Evolutionary conservation across 2,329 filamentous ascomycete genomes (phyloP), one percentile per base, ranked within the genome.

Genomic region (Botryosphaeria dothidea): DNA sequence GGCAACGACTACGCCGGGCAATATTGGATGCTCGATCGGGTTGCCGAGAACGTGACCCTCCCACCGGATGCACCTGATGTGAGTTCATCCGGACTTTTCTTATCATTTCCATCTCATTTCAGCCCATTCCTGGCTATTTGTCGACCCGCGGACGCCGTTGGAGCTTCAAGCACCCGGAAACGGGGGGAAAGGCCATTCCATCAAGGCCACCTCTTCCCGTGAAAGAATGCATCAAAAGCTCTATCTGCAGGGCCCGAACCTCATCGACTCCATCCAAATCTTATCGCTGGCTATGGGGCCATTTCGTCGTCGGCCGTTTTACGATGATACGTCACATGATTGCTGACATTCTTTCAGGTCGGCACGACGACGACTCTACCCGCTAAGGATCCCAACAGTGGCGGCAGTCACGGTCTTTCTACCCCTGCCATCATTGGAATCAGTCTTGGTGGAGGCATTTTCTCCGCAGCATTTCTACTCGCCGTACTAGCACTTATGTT

Each of bases 41-140:
- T 58, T 6, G 51, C 51, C 3, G 31, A 48, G 19, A 57, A 58
- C 3, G 62, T 49, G 3, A 57, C 51, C 2, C 17, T 64, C 13
- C 62, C 62, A 11, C 62, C 51, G 7, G 29, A 57, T 11, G 62
- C 62, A 6, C 51, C 62, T 41, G 43, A 41, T n/a, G 52, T 56
- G 15, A 38, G 41, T 58, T 15, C n/a, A 7, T 23, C 17, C 19
- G 23, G 17, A 9, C 1, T 34, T 13, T 48, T 48, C 19, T 11
- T 43, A 6, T 41, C 17, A 27, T 29, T 21, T 29, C 13, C 13
- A 2, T 25, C 19, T 56, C n/a, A n/a, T 17, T 13, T 6, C 19
- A 5, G 48, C 4, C 7, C 13, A 11, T 29, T 7, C 15, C 1
- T 4, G 23, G n/a, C 8, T n/a, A 5, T 21, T 27, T 2, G 21